Evolutionary conservation across 1,139 yeast species (phyloP), one percentile per base, ranked within the genome.

Genomic region (Pichia sp.): DNA sequence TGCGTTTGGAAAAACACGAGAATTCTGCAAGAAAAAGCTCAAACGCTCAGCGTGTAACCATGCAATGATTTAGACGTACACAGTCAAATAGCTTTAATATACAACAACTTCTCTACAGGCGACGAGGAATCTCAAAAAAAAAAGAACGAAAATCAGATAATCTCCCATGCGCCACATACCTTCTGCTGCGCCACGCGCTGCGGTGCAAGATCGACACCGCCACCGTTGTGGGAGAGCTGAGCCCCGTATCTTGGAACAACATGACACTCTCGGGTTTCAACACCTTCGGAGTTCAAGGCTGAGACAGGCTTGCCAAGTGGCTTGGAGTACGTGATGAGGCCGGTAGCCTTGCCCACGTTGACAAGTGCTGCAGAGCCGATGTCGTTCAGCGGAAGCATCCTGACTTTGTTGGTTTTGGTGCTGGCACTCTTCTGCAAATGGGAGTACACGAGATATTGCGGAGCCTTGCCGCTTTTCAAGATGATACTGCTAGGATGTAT

Each of bases 161-260:
- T 73, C 6, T 75, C 72, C 95, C 95, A 87, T 31, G 71, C 71
- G 0, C 93, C 93, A 44, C 74, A 67, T 13, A 74, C 68, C 66
- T 83, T 88, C 58, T 75, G 77, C 67, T 92, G 97, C 2, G 74
- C 74, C 1, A 90, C 95, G 67, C 89, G 86, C 31, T 85, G 74
- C 1, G 90, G 96, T 5, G 96, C 96, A 51, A 92, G 72, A 64
- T 92, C 97, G 96, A 97, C 92, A 8, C 97, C 97, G 31, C 87
- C 78, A 29, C 90, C 89, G 32, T 96, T 6, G 31, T 32, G 23
- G 38, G 50, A 30, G 45, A 86, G 75, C 7, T 85, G 79, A 10
- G 96, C 92, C 10, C 98, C 98, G 67, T 88, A 84, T 54, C 97
- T 73, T 0, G 98, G 98, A 47, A 90, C 85, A 29, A 92, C 97